These are phyloP conservation scores for Mycena chlorophos DNA, from an alignment of 768 basidiomycete species.

Conservation along the genomic window DNA sequence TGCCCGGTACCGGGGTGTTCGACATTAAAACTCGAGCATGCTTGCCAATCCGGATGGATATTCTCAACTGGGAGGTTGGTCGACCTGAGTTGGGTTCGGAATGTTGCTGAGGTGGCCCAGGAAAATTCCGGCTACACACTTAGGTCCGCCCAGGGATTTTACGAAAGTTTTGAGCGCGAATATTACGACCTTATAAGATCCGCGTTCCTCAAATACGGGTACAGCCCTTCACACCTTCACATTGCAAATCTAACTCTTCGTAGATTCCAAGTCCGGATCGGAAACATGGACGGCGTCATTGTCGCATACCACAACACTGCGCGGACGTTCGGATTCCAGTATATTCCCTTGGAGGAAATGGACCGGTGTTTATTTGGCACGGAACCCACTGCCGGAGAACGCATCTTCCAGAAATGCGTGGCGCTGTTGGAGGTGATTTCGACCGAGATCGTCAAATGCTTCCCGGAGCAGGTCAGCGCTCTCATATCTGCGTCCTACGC, in stretches of 20 bases:
- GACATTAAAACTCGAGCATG: conserved; percentile 96
- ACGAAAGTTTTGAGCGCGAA: conserved; percentile 88
- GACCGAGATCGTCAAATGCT: conserved; percentile 55
- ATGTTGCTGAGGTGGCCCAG: conserved; percentile 33
- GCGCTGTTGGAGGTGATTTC: conserved; percentile 66
- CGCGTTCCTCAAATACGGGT: conserved; percentile 94
- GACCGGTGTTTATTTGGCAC: conserved; percentile 75
- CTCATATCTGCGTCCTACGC: conserved; percentile 1
- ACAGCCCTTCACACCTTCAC: conserved; percentile 3
- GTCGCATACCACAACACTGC: conserved; percentile 88
- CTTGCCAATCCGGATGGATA: conserved; percentile 79
- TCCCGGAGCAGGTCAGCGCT: conserved; percentile 63
- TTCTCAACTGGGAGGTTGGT: conserved; percentile 74
- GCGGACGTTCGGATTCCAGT: conserved; percentile 91
- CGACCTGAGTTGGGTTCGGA: not conserved
- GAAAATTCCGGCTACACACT: conserved; percentile 83
- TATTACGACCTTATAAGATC: conserved; percentile 93
- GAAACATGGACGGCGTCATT: conserved; percentile 94
- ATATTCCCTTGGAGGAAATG: conserved; percentile 85
- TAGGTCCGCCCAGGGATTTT: conserved; percentile 54
- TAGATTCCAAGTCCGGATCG: conserved; percentile 94
- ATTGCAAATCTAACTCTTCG: not conserved
- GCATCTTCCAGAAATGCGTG: conserved; percentile 76
- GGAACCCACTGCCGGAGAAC: conserved; percentile 56
- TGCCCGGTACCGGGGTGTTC: conserved; percentile 91